phyloP scores from a whole-genome alignment of 1,139 yeast genomes.

The Suhomyces guaymorum region DNA sequence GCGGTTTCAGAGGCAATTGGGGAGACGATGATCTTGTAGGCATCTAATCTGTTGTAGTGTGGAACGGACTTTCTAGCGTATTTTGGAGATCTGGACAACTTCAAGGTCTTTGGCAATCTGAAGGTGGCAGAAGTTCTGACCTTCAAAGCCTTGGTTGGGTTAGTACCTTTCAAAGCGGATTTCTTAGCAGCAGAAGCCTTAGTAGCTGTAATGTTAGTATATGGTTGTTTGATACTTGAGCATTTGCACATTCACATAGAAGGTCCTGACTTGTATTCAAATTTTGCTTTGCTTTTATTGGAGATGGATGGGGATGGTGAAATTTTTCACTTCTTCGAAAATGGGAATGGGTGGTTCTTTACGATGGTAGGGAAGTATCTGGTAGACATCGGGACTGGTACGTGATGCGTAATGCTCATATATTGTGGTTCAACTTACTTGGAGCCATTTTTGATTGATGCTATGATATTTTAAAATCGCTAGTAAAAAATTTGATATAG shows the following conservation, averaged over 20 bases:
- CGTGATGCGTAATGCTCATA: too few species aligned
- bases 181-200: slow-evolving; percentile 98
- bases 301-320: not conserved
- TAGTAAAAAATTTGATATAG: slow-evolving; percentile 13
- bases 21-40: slow-evolving; percentile 90
- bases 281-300: not conserved
- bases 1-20: slow-evolving; percentile 99
- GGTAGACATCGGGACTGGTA: too few species aligned
- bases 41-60: slow-evolving; percentile 95
- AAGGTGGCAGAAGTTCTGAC: slow-evolving; percentile 94
- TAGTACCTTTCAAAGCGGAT: slow-evolving; percentile 97
- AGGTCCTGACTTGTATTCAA: too few species aligned
- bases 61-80: slow-evolving; percentile 96
- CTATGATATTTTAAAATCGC: slow-evolving; percentile 13
- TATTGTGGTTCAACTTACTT: slow-evolving; percentile 15
- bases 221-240: not conserved
- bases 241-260: too few species aligned
- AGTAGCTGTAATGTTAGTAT: slow-evolving; percentile 31
- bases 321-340: not conserved
- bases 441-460: slow-evolving; percentile 33
- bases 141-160: slow-evolving; percentile 86
- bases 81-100: slow-evolving; percentile 91
- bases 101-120: slow-evolving; percentile 97
- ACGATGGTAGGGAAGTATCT: not conserved
- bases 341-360: not conserved